Percentiles rank a stretch among this genome's conserved stretches.
Evolutionary conservation across 257 asterid genomes (phyloP).

Genomic region (Nyctanthes arbortristis): DNA sequence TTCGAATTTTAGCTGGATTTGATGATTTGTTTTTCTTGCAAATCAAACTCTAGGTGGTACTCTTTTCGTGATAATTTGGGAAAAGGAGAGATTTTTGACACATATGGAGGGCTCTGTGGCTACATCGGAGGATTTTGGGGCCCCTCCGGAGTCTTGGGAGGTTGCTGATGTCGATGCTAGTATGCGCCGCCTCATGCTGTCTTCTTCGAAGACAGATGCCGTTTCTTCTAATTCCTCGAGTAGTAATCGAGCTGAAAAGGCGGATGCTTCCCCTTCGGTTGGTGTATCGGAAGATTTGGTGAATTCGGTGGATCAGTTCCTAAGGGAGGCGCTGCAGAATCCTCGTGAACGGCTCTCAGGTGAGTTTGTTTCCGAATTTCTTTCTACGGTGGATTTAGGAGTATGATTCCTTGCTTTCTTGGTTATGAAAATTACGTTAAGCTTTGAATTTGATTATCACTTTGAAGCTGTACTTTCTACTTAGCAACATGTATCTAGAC

Average conservation of each 20-base stretch:
- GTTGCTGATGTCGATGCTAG: conserved; percentile 88
- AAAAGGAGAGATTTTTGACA: conserved; percentile 25
- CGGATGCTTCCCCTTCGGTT: conserved; percentile 26
- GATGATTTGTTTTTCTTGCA: conserved; percentile 36
- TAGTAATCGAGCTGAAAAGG: conserved; percentile 48
- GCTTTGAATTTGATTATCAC: background rate
- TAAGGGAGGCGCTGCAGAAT: conserved; percentile 94
- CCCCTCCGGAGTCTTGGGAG: conserved; percentile 97
- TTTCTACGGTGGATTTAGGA: background rate
- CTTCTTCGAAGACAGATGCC: conserved; percentile 52
- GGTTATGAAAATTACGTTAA: background rate
- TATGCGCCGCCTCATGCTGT: conserved; percentile 73
- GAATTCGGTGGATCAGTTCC: conserved; percentile 86
- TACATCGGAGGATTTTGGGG: conserved; percentile 61
- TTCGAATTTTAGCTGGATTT: conserved; percentile 44
- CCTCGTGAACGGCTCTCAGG: conserved; percentile 99
- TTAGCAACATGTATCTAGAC: background rate
- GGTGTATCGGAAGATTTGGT: conserved; percentile 55
- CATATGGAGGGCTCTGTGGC: conserved; percentile 71
- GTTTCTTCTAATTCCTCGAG: conserved; percentile 24
- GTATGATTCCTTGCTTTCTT: background rate
- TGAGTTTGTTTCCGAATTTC: conserved; percentile 16
- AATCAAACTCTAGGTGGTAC: conserved; percentile 33
- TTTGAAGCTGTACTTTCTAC: background rate
- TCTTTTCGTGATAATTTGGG: conserved; percentile 17